Evolutionary conservation across 2,329 filamentous ascomycete genomes (phyloP), one percentile per base, ranked within the genome.

Genomic region (Phyllosticta capitalensis): DNA sequence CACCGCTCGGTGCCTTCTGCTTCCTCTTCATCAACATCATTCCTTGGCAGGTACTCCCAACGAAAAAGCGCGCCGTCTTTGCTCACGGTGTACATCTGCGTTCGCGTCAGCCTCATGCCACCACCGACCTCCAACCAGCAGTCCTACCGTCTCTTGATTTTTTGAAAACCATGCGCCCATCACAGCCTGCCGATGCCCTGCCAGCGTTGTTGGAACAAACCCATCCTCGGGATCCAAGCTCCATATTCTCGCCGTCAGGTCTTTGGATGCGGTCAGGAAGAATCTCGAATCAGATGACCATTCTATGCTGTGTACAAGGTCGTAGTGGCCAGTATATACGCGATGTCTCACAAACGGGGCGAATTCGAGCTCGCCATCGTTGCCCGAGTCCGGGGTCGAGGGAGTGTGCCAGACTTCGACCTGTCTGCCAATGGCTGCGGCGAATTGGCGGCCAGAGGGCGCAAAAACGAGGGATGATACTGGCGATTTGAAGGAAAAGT

Each of bases 241-340:
- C 92, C 92, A 99, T 84, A 99, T 89, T 70, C 92, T 84, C 48
- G 90, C 88, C 0, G 92, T 97, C 73, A 97, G 75, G 69, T 99
- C 94, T 71, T 91, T 96, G 19, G 91, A 92, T 2, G 92, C 83
- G 63, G 87, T 96, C 58, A 99, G 80, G 72, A 99, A 92, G 78
- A 99, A 99, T 24, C 94, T 83, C 12, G 92, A 96, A 75, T 99
- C 95, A 72, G 85, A 88, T 9, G 94, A 97, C 94, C 95, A 99
- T 70, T 95, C 88, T 59, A 99, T 88, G 71, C 86, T 87, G 63
- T 86, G 84, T 12, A 97, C 87, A 17, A 82, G 83, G 71, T 97
- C 94, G 67, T 94, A 95, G 72, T 99, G 94, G 0, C 89, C 90
- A 1, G 85, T 86, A 67, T 95, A 90, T 56, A 88, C 87, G 65